phyloP scores from a whole-genome alignment of 2,329 filamentous ascomycete genomes.

The Tolypocladium sp. region DNA sequence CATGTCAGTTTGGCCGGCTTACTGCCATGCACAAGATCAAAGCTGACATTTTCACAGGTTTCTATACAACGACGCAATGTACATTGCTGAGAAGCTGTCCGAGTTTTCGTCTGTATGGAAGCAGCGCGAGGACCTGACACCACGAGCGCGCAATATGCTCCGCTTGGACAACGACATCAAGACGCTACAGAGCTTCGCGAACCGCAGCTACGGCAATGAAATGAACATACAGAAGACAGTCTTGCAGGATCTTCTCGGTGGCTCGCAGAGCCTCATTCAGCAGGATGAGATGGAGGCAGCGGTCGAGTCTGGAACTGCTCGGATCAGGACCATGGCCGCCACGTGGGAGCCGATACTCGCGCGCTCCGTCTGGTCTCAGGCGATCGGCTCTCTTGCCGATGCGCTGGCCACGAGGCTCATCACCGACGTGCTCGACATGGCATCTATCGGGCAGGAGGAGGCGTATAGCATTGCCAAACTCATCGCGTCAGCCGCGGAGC shows the following conservation, averaged over 20 bases:
- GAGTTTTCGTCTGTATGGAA: conserved; percentile 44
- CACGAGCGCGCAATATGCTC: conserved; percentile 43
- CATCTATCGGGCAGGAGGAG: conserved; percentile 53
- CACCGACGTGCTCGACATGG: conserved; percentile 51
- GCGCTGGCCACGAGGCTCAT: conserved; percentile 51
- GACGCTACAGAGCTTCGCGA: conserved; percentile 50
- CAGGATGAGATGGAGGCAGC: conserved; percentile 44
- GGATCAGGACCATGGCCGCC: conserved; percentile 43
- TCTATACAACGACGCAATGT: conserved; percentile 59
- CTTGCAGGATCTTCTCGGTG: conserved; percentile 51
- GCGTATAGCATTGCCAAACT: conserved; percentile 52
- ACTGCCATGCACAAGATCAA: neutral
- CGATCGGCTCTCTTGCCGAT: conserved; percentile 50
- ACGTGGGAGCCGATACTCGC: conserved; percentile 51
- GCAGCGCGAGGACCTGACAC: conserved; percentile 39
- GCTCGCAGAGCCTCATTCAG: conserved; percentile 50
- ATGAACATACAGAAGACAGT: conserved; percentile 52
- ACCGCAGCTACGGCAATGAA: conserved; percentile 52
- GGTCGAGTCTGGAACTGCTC: conserved; percentile 42
- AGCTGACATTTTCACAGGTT: conserved; percentile 33
- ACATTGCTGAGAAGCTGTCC: conserved; percentile 48
- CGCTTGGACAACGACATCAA: conserved; percentile 52
- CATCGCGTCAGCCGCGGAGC: conserved; percentile 45
- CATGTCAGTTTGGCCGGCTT: conserved; percentile 38
- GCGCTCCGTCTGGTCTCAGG: conserved; percentile 53